A percentile compares a stretch with the other conserved stretches of the same genome.
These are phyloP conservation scores for Artemisia annua DNA, from an alignment of 129 eudicot species.

Conservation along the genomic window DNA sequence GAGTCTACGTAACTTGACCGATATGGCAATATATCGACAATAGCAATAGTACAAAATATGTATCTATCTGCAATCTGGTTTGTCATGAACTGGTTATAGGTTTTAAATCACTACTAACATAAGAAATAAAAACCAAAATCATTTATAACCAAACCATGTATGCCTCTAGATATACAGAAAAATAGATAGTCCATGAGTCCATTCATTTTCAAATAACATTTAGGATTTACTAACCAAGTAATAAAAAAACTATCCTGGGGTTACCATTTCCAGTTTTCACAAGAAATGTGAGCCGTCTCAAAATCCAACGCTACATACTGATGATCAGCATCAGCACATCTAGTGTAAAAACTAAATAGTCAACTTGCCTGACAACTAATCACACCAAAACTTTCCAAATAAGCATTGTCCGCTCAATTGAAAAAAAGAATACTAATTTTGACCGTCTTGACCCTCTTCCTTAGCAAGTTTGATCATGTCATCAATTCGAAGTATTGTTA, in stretches of 20 bases:
- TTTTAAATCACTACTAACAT: too few relatives aligned
- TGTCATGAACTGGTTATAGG: too few relatives aligned
- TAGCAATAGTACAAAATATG: too few relatives aligned
- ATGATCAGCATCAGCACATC: slow-evolving; percentile 10
- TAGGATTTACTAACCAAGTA: background rate
- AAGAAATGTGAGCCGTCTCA: too few relatives aligned
- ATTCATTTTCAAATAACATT: background rate
- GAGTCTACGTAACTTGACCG: too few relatives aligned
- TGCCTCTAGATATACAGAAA: background rate
- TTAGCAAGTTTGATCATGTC: slow-evolving; percentile 90
- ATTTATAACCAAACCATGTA: background rate
- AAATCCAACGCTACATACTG: slow-evolving; percentile 19
- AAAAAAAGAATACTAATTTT: slow-evolving; percentile 23
- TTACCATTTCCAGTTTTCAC: too few relatives aligned
- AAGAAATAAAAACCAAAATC: background rate
- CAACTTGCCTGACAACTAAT: slow-evolving; percentile 15
- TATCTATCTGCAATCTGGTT: too few relatives aligned
- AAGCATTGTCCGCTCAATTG: background rate
- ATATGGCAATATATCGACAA: too few relatives aligned
- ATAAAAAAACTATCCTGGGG: background rate
- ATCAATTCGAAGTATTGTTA: slow-evolving; percentile 89
- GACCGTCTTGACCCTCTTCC: slow-evolving; percentile 83
- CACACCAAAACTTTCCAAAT: slow-evolving; percentile 29
- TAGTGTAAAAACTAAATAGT: slow-evolving; percentile 21
- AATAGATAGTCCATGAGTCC: background rate